Evolutionary conservation across 441 rosid species (phyloP).

Genomic region (Omphalea diandra): DNA sequence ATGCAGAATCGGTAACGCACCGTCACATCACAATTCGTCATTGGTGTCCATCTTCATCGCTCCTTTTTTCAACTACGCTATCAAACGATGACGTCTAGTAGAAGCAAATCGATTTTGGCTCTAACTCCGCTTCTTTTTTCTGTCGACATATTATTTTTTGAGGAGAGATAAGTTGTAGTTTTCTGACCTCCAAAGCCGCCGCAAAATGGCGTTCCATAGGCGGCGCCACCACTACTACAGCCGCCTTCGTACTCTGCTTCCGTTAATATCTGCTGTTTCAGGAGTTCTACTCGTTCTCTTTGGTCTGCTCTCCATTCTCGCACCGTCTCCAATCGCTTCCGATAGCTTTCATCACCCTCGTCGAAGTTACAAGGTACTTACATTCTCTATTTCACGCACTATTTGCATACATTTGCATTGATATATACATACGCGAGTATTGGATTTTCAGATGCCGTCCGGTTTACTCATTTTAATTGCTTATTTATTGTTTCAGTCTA

Average conservation of each 20-base stretch:
- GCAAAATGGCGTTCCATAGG: constrained; percentile 54
- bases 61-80: too few species aligned
- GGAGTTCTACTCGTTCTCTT: constrained; percentile 55
- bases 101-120: constrained; percentile 13
- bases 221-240: constrained; percentile 48
- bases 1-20: not conserved
- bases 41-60: not conserved
- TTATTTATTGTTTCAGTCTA: constrained; percentile 24
- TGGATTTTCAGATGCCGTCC: not conserved
- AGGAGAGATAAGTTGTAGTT: constrained; percentile 18
- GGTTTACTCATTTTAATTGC: not conserved
- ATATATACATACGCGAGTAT: not conserved
- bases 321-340: constrained; percentile 58
- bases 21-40: too few species aligned
- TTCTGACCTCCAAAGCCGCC: not conserved
- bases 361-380: constrained; percentile 34
- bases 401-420: not conserved
- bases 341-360: constrained; percentile 28
- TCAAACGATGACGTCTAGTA: too few species aligned
- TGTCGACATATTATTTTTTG: too few species aligned
- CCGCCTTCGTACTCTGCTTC: constrained; percentile 46
- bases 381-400: constrained; percentile 11
- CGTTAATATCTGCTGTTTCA: constrained; percentile 46
- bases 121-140: not conserved
- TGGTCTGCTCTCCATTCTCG: constrained; percentile 54